A percentile compares a stretch with the other conserved stretches of the same genome.
These are phyloP conservation scores for Wilhelminamyces savonicus DNA, from an alignment of 805 yeast species.

Conservation along the genomic window DNA sequence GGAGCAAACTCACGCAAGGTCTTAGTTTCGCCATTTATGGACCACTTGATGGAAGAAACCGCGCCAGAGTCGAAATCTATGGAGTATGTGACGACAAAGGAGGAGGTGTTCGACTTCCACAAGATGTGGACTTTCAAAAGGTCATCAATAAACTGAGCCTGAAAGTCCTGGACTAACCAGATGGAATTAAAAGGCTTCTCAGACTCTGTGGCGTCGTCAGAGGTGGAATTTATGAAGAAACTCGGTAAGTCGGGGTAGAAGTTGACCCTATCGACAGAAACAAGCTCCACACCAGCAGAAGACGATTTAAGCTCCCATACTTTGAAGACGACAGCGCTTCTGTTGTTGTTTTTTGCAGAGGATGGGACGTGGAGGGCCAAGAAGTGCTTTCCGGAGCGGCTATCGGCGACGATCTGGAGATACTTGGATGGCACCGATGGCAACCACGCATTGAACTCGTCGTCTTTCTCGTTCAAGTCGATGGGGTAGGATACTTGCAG, in stretches of 20 bases:
- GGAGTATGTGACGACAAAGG: constrained; percentile 12
- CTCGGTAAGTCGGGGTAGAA: constrained; percentile 14
- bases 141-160: constrained; percentile 1
- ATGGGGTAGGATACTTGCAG: constrained; percentile 1
- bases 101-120: constrained; percentile 61
- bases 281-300: constrained; percentile 3
- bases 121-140: constrained; percentile 27
- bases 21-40: constrained; percentile 8
- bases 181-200: constrained; percentile 14
- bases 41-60: constrained; percentile 7
- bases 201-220: too few species aligned
- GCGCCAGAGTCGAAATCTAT: constrained; percentile 9
- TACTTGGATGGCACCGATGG: constrained; percentile 25
- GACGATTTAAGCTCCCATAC: constrained; percentile 15
- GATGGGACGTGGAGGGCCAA: constrained; percentile 12
- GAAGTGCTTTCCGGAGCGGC: constrained; percentile 4
- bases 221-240: too few species aligned
- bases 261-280: constrained; percentile 7
- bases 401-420: constrained; percentile 11
- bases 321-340: constrained; percentile 16
- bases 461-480: background rate
- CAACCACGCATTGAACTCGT: too few species aligned
- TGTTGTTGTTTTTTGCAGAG: constrained; percentile 4
- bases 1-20: constrained; percentile 16
- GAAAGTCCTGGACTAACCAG: constrained; percentile 44